Conservation (phyloP, 2,329 filamentous ascomycete genomes). For the Paraphoma sp. region DNA sequence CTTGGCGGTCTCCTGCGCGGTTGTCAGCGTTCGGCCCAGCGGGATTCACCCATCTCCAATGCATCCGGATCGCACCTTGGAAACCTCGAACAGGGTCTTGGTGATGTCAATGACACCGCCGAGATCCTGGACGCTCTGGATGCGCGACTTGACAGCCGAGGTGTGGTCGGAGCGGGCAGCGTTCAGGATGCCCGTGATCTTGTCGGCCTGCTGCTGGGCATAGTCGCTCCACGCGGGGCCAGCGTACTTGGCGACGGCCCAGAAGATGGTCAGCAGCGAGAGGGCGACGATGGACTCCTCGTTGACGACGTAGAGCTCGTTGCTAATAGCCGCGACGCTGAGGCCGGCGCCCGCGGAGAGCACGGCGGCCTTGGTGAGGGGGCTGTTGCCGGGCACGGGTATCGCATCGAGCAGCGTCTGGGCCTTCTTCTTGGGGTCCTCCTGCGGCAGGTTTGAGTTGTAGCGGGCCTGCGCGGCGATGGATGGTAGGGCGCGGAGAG, state of each 20-base stretch:
- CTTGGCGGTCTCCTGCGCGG: slow-evolving; percentile 84
- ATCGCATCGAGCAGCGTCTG: slow-evolving; percentile 93
- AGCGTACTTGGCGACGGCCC: slow-evolving; percentile 88
- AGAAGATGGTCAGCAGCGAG: slow-evolving; percentile 92
- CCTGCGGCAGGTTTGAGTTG: slow-evolving; percentile 77
- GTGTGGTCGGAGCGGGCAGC: slow-evolving; percentile 93
- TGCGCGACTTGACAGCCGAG: slow-evolving; percentile 91
- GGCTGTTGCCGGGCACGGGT: slow-evolving; percentile 88
- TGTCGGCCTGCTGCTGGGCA: slow-evolving; percentile 86
- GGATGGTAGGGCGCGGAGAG: slow-evolving; percentile 77
- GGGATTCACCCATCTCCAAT: slow-evolving; percentile 13
- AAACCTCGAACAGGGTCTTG: slow-evolving; percentile 96
- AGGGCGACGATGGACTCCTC: slow-evolving; percentile 96
- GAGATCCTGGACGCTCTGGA: slow-evolving; percentile 94
- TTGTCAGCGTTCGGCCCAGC: slow-evolving; percentile 36
- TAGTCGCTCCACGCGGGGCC: slow-evolving; percentile 92
- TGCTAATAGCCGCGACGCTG: slow-evolving; percentile 95
- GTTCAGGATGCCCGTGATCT: slow-evolving; percentile 96
- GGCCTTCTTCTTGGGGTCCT: slow-evolving; percentile 96
- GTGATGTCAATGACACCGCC: slow-evolving; percentile 93
- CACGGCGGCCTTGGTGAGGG: slow-evolving; percentile 95
- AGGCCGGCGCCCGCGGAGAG: slow-evolving; percentile 91
- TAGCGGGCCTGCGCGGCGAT: slow-evolving; percentile 74
- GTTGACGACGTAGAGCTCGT: slow-evolving; percentile 99
- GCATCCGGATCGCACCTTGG: slow-evolving; percentile 74